Base-by-base conservation (phyloP, 805 yeast genomes). In the Metschnikowia colocasiae region DNA sequence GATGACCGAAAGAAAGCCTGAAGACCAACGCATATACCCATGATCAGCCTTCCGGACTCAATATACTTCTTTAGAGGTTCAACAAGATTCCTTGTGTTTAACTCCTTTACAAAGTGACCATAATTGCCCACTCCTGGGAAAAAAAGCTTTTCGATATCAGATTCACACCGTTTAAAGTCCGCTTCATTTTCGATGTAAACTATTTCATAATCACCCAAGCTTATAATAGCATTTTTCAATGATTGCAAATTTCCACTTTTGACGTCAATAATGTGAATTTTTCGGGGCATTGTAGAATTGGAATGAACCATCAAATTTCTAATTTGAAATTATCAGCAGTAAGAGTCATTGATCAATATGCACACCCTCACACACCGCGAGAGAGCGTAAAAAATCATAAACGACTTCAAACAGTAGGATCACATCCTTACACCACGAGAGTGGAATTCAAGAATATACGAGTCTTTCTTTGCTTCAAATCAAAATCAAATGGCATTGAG, bases 1-100 rank as follows among this genome's bases (percentile, higher is more conserved):
- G 95, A 85, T 1, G 82, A 81, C 15, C 67, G 65, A 59, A 92
- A 89, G 31, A 94, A 73, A 1, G 96, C 76, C 64, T 94, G 99
- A 47, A 94, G 72, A 6, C 99, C 99, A 36, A 94, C 98, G 71
- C 99, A 94, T 52, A 94, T 88, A 5, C 99, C 99, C 96, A 94
- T 88, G 25, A 94, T 69, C 13, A 95, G 88, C 58, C 81, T 81
- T 1, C 96, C 97, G n/a, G 85, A 71, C 6, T 72, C 67, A 31
- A 91, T 82, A 59, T 88, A 90, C 38, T 76, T 65, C 44, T 67
- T 69, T 22, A 95, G 68, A 0, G 95, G 95, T 31, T 71, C 76
- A 12, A 75, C 80, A 50, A 92, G 81, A 0, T 82, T 79, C 48
- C 85, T 76, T 3, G 71, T 71, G 40, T 73, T 74, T 39, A 94